Percentiles rank a stretch among this genome's conserved stretches.
These are phyloP conservation scores for Albifimbria verrucaria DNA, from an alignment of 2,329 filamentous ascomycete genomes.

Conservation along the genomic window DNA sequence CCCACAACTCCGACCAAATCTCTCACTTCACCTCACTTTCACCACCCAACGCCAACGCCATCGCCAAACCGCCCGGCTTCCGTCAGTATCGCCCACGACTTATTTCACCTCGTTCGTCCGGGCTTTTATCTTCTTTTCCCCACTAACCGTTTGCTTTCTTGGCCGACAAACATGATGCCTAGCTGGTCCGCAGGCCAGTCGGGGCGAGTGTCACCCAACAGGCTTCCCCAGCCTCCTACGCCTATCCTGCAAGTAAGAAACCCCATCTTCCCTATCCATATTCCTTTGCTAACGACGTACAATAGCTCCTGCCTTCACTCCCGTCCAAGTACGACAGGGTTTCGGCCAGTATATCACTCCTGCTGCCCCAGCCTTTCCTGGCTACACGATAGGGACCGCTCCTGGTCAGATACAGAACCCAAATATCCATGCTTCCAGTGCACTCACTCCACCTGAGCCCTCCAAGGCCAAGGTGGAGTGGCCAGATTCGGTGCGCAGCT, in stretches of 20 bases:
- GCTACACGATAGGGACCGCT: constrained; percentile 23
- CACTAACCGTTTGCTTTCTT: constrained; percentile 22
- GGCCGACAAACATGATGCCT: constrained; percentile 28
- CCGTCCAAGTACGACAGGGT: constrained; percentile 60
- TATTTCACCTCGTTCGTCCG: too few relatives aligned
- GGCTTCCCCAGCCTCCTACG: constrained; percentile 29
- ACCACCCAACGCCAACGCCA: too few relatives aligned
- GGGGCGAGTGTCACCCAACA: constrained; percentile 38
- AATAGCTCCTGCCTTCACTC: constrained; percentile 55
- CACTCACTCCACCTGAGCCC: constrained; percentile 25
- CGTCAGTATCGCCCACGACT: too few relatives aligned
- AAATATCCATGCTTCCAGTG: constrained; percentile 24
- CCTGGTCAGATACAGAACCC: constrained; percentile 21
- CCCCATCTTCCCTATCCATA: constrained; percentile 3
- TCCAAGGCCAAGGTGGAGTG: constrained; percentile 68
- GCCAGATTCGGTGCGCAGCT: constrained; percentile 77
- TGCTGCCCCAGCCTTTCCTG: constrained; percentile 27
- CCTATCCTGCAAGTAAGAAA: constrained; percentile 36
- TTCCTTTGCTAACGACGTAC: constrained; percentile 17
- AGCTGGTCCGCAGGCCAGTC: constrained; percentile 34
- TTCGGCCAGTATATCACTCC: constrained; percentile 45
- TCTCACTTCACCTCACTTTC: too few relatives aligned
- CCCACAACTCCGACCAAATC: too few relatives aligned
- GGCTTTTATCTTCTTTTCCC: constrained; percentile 8
- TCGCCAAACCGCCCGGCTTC: too few relatives aligned